Conservation (phyloP, 441 rosid species). For the Viola pubescens region DNA sequence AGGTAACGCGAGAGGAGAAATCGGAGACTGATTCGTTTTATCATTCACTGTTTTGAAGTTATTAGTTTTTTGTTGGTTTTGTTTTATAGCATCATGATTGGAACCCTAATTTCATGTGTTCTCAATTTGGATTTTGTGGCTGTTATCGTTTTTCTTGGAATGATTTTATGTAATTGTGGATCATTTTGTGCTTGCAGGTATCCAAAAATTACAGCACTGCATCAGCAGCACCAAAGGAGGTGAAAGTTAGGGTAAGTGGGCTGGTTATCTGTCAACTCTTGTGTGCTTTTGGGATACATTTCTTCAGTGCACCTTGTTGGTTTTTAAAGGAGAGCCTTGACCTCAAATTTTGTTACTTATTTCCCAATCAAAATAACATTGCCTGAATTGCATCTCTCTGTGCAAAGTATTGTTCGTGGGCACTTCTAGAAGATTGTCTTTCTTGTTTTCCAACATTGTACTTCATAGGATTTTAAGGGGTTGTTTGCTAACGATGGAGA, state of each 20-base stretch:
- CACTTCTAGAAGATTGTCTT: too few relatives aligned
- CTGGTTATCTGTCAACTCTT: not conserved
- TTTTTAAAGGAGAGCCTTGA: too few relatives aligned
- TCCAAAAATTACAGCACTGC: conserved; percentile 45
- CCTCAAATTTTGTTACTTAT: too few relatives aligned
- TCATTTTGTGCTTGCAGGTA: conserved; percentile 27
- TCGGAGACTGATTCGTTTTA: not conserved
- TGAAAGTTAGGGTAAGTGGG: conserved; percentile 50
- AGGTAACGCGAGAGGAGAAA: conserved; percentile 28
- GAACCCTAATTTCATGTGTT: not conserved
- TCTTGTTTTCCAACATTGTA: too few relatives aligned
- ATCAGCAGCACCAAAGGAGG: conserved; percentile 27
- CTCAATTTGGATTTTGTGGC: not conserved
- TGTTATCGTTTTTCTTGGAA: not conserved
- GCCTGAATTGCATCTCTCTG: too few relatives aligned
- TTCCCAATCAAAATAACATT: too few relatives aligned
- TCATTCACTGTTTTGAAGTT: not conserved
- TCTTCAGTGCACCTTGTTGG: not conserved
- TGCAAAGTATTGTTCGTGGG: too few relatives aligned
- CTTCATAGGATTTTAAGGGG: too few relatives aligned
- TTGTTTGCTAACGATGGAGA: too few relatives aligned
- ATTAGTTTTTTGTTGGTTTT: not conserved
- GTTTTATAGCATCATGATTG: not conserved
- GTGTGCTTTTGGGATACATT: not conserved
- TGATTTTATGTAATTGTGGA: conserved; percentile 4